Conservation (phyloP, 306 rosid genomes). For the Lathyrus tuberosus region DNA sequence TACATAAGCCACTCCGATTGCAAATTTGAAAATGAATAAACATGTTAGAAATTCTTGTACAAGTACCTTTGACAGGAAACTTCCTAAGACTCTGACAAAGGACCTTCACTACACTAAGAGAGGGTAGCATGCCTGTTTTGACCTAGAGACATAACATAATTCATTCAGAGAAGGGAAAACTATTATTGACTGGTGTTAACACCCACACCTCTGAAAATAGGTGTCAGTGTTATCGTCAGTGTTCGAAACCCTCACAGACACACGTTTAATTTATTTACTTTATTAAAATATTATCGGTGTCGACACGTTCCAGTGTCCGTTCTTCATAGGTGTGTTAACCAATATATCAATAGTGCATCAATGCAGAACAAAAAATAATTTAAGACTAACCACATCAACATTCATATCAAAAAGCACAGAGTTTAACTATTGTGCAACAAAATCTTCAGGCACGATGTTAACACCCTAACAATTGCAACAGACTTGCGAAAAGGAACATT, state of each 20-base stretch:
- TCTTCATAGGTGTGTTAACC: neutral
- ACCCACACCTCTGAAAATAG: neutral
- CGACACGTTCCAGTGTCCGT: too few relatives aligned
- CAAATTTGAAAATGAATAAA: conserved; percentile 33
- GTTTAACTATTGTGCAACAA: conserved; percentile 72
- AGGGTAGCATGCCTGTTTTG: conserved; percentile 93
- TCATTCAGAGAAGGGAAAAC: conserved; percentile 22
- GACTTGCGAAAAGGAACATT: conserved; percentile 6
- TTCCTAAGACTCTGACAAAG: conserved; percentile 63
- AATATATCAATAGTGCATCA: too few relatives aligned
- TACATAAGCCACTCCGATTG: conserved; percentile 32
- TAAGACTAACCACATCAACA: conserved; percentile 85
- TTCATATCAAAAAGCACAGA: conserved; percentile 92
- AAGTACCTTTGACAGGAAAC: conserved; percentile 76
- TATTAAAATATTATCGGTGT: too few relatives aligned
- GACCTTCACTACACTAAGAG: conserved; percentile 59
- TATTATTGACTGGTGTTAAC: conserved; percentile 19
- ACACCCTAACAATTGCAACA: conserved; percentile 59
- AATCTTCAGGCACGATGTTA: conserved; percentile 59
- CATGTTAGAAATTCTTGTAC: conserved; percentile 9
- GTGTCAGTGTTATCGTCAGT: too few relatives aligned
- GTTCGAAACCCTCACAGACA: too few relatives aligned
- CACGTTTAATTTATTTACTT: too few relatives aligned
- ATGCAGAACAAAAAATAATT: conserved; percentile 1
- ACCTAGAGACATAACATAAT: conserved; percentile 55